A percentile compares a stretch with the other conserved stretches of the same genome.
These are phyloP conservation scores for Theobroma cacao DNA, from an alignment of 345 rosid species.

Conservation along the genomic window DNA sequence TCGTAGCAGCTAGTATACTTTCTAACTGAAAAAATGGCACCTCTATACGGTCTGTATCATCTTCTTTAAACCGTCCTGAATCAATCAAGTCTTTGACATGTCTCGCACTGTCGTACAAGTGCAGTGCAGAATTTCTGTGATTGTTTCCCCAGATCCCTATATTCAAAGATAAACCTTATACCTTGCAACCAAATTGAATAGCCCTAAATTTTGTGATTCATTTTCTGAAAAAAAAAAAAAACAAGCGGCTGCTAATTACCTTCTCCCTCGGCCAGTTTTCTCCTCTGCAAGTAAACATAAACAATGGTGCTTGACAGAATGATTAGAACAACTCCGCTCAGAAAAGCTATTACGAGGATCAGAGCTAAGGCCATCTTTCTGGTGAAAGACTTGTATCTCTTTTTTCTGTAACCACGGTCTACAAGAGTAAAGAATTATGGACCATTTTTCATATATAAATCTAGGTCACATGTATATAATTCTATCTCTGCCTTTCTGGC, in stretches of 20 bases:
- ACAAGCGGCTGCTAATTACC: constrained; percentile 23
- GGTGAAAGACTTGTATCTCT: constrained; percentile 5
- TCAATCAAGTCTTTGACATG: constrained; percentile 50
- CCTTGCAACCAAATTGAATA: background rate
- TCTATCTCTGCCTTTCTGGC: background rate
- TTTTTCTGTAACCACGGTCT: constrained; percentile 20
- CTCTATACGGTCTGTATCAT: constrained; percentile 43
- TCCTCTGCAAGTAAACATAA: constrained; percentile 37
- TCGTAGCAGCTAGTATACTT: constrained; percentile 59
- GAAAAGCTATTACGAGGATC: constrained; percentile 33
- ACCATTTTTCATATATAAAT: background rate
- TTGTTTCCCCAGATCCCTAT: constrained; percentile 31
- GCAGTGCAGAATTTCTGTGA: constrained; percentile 32
- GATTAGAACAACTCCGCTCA: constrained; percentile 29
- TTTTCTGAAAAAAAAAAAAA: background rate
- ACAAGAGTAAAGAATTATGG: constrained; percentile 5
- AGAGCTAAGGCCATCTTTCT: constrained; percentile 28
- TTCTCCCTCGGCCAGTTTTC: constrained; percentile 27
- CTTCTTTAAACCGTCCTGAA: constrained; percentile 47
- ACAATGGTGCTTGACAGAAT: constrained; percentile 34
- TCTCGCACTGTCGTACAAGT: constrained; percentile 43
- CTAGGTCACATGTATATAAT: background rate
- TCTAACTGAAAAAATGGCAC: constrained; percentile 55
- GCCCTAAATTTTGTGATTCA: background rate
- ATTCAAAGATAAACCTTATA: background rate